Conservation (phyloP, 2,329 filamentous ascomycete genomes). For the Trichoderma guizhouense region DNA sequence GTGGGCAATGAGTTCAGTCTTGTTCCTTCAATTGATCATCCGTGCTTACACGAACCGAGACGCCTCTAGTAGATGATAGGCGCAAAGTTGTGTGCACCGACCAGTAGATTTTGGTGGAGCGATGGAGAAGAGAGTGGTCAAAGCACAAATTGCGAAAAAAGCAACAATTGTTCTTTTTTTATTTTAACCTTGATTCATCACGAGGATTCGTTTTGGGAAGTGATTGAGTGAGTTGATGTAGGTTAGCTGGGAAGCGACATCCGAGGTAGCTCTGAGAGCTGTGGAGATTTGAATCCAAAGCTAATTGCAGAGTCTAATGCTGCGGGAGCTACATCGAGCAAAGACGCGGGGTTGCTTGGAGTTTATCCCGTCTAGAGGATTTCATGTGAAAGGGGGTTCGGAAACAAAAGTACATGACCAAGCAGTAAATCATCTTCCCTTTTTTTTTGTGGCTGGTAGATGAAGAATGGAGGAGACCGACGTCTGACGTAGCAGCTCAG, state of each 20-base stretch:
- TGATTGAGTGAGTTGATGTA: background rate
- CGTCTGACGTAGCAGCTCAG: background rate
- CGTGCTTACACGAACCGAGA: background rate
- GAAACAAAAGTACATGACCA: background rate
- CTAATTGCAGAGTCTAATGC: background rate
- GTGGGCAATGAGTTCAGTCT: background rate
- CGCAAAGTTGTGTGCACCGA: background rate
- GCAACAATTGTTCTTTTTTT: background rate
- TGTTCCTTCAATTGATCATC: background rate
- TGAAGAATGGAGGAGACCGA: background rate
- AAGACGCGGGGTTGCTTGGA: background rate
- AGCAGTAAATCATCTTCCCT: background rate
- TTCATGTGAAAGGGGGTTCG: background rate
- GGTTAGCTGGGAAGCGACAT: background rate
- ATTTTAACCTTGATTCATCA: background rate
- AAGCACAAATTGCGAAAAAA: background rate
- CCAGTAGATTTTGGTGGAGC: background rate
- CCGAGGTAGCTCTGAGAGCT: background rate
- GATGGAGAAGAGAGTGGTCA: background rate
- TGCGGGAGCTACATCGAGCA: background rate
- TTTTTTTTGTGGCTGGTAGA: background rate
- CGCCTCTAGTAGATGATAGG: background rate
- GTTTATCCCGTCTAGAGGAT: background rate
- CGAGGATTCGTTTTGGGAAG: background rate
- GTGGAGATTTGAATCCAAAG: background rate